Evolutionary conservation across 495 filamentous ascomycete genomes (phyloP).

Genomic region (Penicillium fimorum): DNA sequence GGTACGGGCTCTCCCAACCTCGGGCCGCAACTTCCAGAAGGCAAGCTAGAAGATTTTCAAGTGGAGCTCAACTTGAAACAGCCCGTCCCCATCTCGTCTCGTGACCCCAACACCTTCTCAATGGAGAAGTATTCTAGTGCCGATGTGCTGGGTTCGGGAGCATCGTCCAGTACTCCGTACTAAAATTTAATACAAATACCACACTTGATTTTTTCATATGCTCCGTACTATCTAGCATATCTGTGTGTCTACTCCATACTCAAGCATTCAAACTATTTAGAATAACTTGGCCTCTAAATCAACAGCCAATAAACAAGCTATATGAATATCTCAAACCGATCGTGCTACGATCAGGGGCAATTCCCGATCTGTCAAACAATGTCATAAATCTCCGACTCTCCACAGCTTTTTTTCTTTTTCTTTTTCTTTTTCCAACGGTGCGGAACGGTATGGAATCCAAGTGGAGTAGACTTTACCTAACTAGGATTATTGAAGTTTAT

Average conservation of each 20-base stretch:
- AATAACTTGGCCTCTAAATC: background rate
- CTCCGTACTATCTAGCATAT: background rate
- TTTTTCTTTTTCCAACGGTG: conserved; percentile 25
- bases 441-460: conserved; percentile 21
- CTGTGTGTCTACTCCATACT: background rate
- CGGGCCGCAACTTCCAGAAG: conserved; percentile 23
- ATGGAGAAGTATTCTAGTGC: background rate
- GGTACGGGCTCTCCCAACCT: conserved; percentile 12
- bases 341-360: conserved; percentile 3
- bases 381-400: conserved; percentile 14
- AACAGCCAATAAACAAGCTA: background rate
- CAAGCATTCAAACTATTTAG: background rate
- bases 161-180: background rate
- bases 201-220: background rate
- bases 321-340: conserved; percentile 1
- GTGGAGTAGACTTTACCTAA: conserved; percentile 19
- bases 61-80: conserved; percentile 23
- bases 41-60: conserved; percentile 14
- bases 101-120: conserved; percentile 14
- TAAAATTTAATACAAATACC: background rate
- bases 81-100: conserved; percentile 14
- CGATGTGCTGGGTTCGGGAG: conserved; percentile 2
- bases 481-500: conserved; percentile 32
- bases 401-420: conserved; percentile 10
- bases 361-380: conserved; percentile 10